Evolutionary conservation across 2,329 filamentous ascomycete species (phyloP), one percentile per base, ranked within the genome.

Genomic region (Aureobasidium sp.): DNA sequence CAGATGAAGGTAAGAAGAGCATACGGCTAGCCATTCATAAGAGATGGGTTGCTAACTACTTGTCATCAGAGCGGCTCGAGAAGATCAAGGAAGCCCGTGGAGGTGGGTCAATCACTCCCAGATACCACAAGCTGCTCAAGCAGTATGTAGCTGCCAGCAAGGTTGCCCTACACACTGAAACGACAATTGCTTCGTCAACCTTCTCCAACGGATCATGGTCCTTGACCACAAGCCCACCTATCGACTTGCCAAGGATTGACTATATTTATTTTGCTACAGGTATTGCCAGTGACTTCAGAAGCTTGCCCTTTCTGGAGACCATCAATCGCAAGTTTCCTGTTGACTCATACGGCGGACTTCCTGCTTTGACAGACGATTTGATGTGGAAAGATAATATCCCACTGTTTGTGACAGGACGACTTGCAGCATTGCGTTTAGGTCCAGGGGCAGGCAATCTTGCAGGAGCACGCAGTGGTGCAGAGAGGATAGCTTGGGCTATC

Each of bases 241-340:
- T 84, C 15, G 69, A 73, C 3, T 70, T 88, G 1, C 77, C 79
- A 12, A 55, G 67, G 1, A 76, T 86, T 15, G 82, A 91, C 71
- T 88, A 87, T 72, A 84, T 91, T 65, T 88, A 89, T 73, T 90
- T 88, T 68, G 88, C 89, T 15, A 93, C 89, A 0, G 89, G 89
- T 0, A 82, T 89, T 42, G 80, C 84, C 53, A 83, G 84, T 0
- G 80, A 91, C 65, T 82, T 90, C 29, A 69, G 74, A 1, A 78
- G 78, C 1, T 77, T 91, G 25, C 81, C 86, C 0, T 85, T 85
- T 62, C 74, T 93, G 14, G 74, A 83, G 62, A 81, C 76, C 0
- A 82, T 93, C 70, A 73, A 82, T 9, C 65, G 75, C 3, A 79
- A 84, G 20, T 78, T 87, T 64, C 88, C 87, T 0, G 80, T 93